Percentiles rank a stretch among this genome's conserved stretches.
Evolutionary conservation across 495 filamentous ascomycete genomes (phyloP).

Genomic region (Penicillium taxi): DNA sequence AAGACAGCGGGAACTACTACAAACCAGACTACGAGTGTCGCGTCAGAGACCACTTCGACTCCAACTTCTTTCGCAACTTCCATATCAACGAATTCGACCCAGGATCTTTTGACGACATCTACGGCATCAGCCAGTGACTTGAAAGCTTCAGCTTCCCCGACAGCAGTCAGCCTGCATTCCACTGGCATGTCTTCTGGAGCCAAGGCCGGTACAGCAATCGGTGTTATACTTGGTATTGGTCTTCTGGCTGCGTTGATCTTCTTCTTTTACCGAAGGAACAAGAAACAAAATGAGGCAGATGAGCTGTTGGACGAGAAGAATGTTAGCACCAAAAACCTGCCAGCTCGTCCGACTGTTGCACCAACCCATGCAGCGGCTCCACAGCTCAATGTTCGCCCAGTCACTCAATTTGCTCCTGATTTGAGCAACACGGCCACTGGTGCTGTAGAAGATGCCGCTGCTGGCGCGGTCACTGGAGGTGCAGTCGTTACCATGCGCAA

Average conservation of each 20-base stretch:
- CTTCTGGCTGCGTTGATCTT: constrained; percentile 53
- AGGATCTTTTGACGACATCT: constrained; percentile 12
- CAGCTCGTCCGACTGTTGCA: constrained; percentile 27
- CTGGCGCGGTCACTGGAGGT: constrained; percentile 21
- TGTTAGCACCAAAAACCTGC: constrained; percentile 22
- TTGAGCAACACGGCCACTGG: constrained; percentile 36
- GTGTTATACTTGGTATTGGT: constrained; percentile 58
- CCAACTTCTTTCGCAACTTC: constrained; percentile 17
- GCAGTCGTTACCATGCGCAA: constrained; percentile 28
- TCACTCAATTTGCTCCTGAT: constrained; percentile 79
- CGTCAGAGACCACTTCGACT: background rate
- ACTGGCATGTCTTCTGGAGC: constrained; percentile 39
- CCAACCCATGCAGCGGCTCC: constrained; percentile 56
- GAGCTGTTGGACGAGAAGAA: constrained; percentile 44
- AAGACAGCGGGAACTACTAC: constrained; percentile 1
- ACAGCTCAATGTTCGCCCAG: constrained; percentile 74
- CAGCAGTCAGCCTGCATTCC: constrained; percentile 6
- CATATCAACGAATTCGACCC: constrained; percentile 7
- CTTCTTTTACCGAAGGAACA: constrained; percentile 59
- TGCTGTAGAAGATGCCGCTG: constrained; percentile 21
- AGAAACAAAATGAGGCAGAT: constrained; percentile 47
- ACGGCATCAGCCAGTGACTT: constrained; percentile 10
- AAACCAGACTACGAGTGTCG: background rate
- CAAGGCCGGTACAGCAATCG: constrained; percentile 79
- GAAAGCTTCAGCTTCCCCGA: constrained; percentile 12